Base-by-base conservation (phyloP, 371 early-diverging fungal genomes). In the Lichtheimia ramosa region DNA sequence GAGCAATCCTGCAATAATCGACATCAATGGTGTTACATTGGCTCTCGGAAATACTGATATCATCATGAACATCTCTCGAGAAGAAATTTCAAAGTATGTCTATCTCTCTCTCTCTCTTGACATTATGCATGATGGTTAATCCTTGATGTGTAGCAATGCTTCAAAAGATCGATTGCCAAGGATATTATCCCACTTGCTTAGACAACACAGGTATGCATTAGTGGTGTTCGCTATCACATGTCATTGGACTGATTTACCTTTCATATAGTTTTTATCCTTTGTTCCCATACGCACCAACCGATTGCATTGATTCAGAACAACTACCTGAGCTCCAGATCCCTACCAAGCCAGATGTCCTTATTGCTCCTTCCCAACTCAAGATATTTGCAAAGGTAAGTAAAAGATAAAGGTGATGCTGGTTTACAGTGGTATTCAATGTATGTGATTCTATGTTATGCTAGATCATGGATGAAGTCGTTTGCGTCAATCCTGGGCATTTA, bases 1-100 rank as follows among this genome's bases (percentile, higher is more conserved):
- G 18, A 85, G 90, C 34, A 97, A 97, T 65, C 97, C 97, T 15
- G 86, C 86, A 4, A 88, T 88, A 59, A 79, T 96, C 48, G 66
- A 77, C 4, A 76, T 95, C 63, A 94, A 97, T 67, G 95, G 93
- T 53, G 73, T 87, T 43, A 75, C 82, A 4, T 69, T 96, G 67
- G 89, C 89, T 0, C 68, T 91, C 24, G 85, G 83, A 46, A 90
- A 86, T 15, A 75, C 82, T 25, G 96, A 97, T 66, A 71, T 84
- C 12, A 59, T 94, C 49, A 77, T 84, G 56, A 83, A 88, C 43
- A 51, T 96, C 18, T 77, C 79, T 27, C 70, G 68, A 27, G 86
- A 89, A 58, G 93, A 91, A 59, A 66, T 89, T 20, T 68, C 81
- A 50, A 77, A 83, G 67, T 75, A 71, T 48, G 69, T 63, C n/a